Percentiles rank a stretch among this genome's conserved stretches.
These are phyloP conservation scores for Daldinia sp. DNA, from an alignment of 2,329 filamentous ascomycete genomes.

Conservation along the genomic window DNA sequence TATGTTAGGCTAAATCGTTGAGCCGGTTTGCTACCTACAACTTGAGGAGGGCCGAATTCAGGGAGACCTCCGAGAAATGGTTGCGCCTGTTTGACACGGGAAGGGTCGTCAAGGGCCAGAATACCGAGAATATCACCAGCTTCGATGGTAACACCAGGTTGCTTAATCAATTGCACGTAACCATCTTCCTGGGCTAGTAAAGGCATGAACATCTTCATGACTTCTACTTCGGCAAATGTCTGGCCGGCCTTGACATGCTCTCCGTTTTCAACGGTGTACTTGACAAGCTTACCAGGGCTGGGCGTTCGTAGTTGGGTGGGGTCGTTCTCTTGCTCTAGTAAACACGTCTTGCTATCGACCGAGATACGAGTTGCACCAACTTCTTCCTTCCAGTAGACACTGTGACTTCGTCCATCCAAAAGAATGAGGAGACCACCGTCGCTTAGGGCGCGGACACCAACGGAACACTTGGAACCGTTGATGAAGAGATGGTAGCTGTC, in stretches of 20 bases:
- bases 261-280: slow-evolving; percentile 95
- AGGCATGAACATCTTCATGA: slow-evolving; percentile 99
- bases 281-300: slow-evolving; percentile 96
- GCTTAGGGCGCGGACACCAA: slow-evolving; percentile 90
- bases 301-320: slow-evolving; percentile 95
- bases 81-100: slow-evolving; percentile 94
- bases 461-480: slow-evolving; percentile 95
- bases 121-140: slow-evolving; percentile 99
- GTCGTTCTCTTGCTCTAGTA: slow-evolving; percentile 98
- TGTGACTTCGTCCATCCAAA: slow-evolving; percentile 92
- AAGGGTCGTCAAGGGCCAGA: slow-evolving; percentile 91
- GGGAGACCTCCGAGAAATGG: slow-evolving; percentile 93
- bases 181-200: slow-evolving; percentile 93
- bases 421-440: slow-evolving; percentile 94
- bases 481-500: slow-evolving; percentile 99
- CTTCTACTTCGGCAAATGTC: slow-evolving; percentile 95
- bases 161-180: slow-evolving; percentile 97
- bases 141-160: slow-evolving; percentile 96
- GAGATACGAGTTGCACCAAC: slow-evolving; percentile 94
- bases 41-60: slow-evolving; percentile 82
- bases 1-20: slow-evolving; percentile 84
- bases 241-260: slow-evolving; percentile 92
- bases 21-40: slow-evolving; percentile 89
- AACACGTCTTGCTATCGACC: slow-evolving; percentile 96
- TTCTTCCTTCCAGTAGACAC: slow-evolving; percentile 99